Evolutionary conservation across 2,329 filamentous ascomycete genomes (phyloP).

Genomic region (Lizonia empirigonia): DNA sequence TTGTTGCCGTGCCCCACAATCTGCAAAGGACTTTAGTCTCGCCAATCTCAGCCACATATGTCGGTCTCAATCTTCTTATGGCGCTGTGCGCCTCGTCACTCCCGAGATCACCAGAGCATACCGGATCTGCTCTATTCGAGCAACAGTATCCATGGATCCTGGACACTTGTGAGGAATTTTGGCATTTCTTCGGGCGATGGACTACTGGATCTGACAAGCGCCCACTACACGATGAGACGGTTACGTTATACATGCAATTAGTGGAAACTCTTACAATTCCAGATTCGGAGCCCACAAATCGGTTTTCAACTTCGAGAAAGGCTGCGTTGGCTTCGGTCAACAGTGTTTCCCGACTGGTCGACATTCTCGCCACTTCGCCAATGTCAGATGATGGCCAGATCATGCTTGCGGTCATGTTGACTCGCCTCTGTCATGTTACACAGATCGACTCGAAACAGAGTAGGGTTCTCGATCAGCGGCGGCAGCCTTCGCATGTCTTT

Average conservation of each 20-base stretch:
- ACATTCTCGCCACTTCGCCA: conserved; percentile 16
- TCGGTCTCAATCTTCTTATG: conserved; percentile 36
- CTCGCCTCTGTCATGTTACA: conserved; percentile 21
- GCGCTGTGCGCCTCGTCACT: conserved; percentile 16
- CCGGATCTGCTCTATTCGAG: conserved; percentile 15
- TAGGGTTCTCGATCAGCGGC: neutral
- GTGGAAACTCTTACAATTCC: conserved; percentile 26
- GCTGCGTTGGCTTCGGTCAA: conserved; percentile 24
- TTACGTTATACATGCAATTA: conserved; percentile 31
- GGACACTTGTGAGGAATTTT: conserved; percentile 33
- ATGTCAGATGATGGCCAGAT: conserved; percentile 32
- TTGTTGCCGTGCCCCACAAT: conserved; percentile 50
- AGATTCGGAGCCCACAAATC: neutral
- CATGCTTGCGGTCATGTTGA: conserved; percentile 31
- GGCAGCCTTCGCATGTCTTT: neutral
- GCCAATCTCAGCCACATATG: conserved; percentile 30
- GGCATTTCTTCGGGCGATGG: conserved; percentile 35
- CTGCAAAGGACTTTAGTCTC: conserved; percentile 43
- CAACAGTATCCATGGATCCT: conserved; percentile 34
- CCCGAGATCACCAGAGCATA: neutral
- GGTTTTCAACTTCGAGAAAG: conserved; percentile 27
- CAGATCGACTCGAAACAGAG: neutral
- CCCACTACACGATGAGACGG: conserved; percentile 27
- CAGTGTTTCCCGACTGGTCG: conserved; percentile 29
- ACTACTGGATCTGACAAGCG: conserved; percentile 15